These are phyloP conservation scores for Schizosaccharomyces octosporus DNA, from an alignment of 805 yeast species.

Conservation along the genomic window DNA sequence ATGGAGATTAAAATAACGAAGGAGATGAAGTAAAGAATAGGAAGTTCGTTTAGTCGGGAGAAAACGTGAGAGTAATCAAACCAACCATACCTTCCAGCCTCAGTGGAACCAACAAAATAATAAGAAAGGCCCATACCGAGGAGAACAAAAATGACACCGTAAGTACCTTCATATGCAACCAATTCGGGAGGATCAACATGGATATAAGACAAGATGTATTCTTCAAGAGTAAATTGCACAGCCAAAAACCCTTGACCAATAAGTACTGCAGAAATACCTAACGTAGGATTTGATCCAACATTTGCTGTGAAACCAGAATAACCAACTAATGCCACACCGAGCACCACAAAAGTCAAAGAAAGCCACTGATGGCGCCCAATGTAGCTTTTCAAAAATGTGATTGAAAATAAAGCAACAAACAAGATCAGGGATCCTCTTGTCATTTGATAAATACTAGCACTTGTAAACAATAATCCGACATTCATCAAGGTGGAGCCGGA, in stretches of 20 bases:
- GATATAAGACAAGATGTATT: slow-evolving; percentile 30
- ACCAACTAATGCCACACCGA: slow-evolving; percentile 53
- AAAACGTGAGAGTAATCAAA: slow-evolving; percentile 33
- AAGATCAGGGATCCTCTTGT: slow-evolving; percentile 56
- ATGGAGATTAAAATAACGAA: slow-evolving; percentile 46
- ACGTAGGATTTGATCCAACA: slow-evolving; percentile 6
- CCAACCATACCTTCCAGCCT: slow-evolving; percentile 16
- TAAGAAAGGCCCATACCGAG: slow-evolving; percentile 16
- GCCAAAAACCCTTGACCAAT: slow-evolving; percentile 48
- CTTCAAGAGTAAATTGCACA: slow-evolving; percentile 55
- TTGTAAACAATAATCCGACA: slow-evolving; percentile 46
- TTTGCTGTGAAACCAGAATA: slow-evolving; percentile 27
- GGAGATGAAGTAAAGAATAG: slow-evolving; percentile 26
- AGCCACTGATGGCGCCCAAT: slow-evolving; percentile 45
- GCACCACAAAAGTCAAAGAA: slow-evolving; percentile 33
- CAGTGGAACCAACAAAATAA: slow-evolving; percentile 18
- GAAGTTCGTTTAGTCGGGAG: slow-evolving; percentile 21
- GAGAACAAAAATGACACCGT: slow-evolving; percentile 27
- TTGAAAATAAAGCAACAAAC: slow-evolving; percentile 50
- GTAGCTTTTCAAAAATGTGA: slow-evolving; percentile 29
- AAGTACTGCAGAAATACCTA: slow-evolving; percentile 36
- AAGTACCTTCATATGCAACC: slow-evolving; percentile 54
- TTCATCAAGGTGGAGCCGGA: slow-evolving; percentile 53
- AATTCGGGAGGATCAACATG: slow-evolving; percentile 35
- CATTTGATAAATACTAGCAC: slow-evolving; percentile 68